These are phyloP conservation scores for Metarhizium humberi DNA, from an alignment of 2,329 filamentous ascomycete species.

Conservation along the genomic window DNA sequence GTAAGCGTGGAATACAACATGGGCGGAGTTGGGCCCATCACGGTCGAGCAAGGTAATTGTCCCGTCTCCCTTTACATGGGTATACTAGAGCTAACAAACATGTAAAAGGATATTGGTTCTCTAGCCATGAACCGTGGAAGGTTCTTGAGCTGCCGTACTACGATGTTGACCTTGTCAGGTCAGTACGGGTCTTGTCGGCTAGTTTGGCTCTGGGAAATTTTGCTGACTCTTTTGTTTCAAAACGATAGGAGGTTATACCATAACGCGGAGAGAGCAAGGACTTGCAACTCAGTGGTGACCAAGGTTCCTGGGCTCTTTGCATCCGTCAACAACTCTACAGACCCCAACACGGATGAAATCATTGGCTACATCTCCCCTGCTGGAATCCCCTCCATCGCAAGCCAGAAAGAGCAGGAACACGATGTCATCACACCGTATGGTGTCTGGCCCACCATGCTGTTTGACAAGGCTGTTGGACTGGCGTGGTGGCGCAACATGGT, in stretches of 20 bases:
- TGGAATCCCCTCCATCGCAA: slow-evolving; percentile 29
- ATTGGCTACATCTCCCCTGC: slow-evolving; percentile 31
- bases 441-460: slow-evolving; percentile 26
- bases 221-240: background rate
- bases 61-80: background rate
- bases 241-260: slow-evolving; percentile 23
- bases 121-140: slow-evolving; percentile 32
- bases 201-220: background rate
- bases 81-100: background rate
- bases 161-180: slow-evolving; percentile 29
- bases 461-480: slow-evolving; percentile 27
- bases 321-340: slow-evolving; percentile 32
- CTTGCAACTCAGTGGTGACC: slow-evolving; percentile 30
- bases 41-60: slow-evolving; percentile 26
- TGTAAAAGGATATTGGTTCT: slow-evolving; percentile 28
- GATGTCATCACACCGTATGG: slow-evolving; percentile 32
- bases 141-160: slow-evolving; percentile 32
- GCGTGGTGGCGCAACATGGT: slow-evolving; percentile 35
- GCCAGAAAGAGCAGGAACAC: slow-evolving; percentile 28
- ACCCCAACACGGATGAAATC: slow-evolving; percentile 24
- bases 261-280: slow-evolving; percentile 30
- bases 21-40: slow-evolving; percentile 28
- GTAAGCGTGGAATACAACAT: slow-evolving; percentile 26
- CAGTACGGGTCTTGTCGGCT: background rate
- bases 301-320: slow-evolving; percentile 30